Evolutionary conservation across 2,329 filamentous ascomycete species (phyloP).

Genomic region (Trichothecium roseum): DNA sequence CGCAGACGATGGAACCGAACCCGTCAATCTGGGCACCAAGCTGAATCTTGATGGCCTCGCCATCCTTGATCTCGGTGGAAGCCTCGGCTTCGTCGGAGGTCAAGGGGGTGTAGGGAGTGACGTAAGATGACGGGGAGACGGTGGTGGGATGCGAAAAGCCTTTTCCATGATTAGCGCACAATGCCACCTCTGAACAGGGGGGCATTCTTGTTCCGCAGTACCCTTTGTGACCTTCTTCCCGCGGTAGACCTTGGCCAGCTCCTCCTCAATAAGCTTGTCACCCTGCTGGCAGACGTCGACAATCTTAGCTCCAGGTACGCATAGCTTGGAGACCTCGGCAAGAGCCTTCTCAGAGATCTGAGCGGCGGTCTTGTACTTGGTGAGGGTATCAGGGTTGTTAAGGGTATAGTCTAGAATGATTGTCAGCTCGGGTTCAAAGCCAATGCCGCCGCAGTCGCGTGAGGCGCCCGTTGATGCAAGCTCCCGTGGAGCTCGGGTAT

Average conservation of each 20-base stretch:
- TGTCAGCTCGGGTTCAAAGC: conserved; percentile 1
- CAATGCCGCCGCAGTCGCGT: not conserved
- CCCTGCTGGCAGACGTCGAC: conserved; percentile 91
- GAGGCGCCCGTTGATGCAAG: conserved; percentile 2
- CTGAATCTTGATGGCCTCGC: conserved; percentile 92
- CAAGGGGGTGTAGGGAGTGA: conserved; percentile 94
- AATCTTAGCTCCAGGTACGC: conserved; percentile 82
- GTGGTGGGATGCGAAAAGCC: conserved; percentile 91
- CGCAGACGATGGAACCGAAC: conserved; percentile 91
- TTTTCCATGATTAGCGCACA: no score
- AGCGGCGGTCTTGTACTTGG: conserved; percentile 97
- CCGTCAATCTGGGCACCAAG: conserved; percentile 98
- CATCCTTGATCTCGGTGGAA: conserved; percentile 64
- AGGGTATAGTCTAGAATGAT: conserved; percentile 64
- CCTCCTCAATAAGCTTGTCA: conserved; percentile 88
- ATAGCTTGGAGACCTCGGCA: conserved; percentile 64
- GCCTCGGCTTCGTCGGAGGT: conserved; percentile 81
- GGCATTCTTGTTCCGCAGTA: no score
- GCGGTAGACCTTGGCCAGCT: conserved; percentile 92
- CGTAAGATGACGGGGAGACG: conserved; percentile 83
- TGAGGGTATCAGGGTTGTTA: conserved; percentile 87
- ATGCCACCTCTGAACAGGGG: no score
- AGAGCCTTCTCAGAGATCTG: conserved; percentile 94
- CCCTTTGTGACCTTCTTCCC: conserved; percentile 96
- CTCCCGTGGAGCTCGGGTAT: conserved; percentile 3